Conservation (phyloP, 306 rosid species). For the Ammopiptanthus mongolicus region DNA sequence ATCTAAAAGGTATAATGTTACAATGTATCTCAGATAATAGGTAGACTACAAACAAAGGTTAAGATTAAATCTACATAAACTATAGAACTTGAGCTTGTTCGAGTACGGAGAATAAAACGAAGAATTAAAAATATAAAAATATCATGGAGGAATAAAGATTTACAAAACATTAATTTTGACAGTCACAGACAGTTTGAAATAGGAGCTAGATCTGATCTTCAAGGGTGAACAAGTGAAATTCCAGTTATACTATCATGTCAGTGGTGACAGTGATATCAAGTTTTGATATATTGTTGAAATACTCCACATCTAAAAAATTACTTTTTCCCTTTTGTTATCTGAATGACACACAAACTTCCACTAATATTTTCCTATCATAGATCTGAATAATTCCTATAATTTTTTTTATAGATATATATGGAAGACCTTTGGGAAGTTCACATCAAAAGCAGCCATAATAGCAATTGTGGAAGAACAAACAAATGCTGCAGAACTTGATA, state of each 20-base stretch:
- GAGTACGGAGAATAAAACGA: not conserved
- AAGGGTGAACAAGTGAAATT: not conserved
- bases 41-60: not conserved
- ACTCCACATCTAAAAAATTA: not conserved
- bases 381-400: not conserved
- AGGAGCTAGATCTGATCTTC: not conserved
- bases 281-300: not conserved
- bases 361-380: not conserved
- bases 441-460: conserved; percentile 83
- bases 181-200: not conserved
- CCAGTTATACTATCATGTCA: not conserved
- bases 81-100: not conserved
- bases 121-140: not conserved
- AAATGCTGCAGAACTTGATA: conserved; percentile 96
- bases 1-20: not conserved
- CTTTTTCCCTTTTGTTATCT: not conserved
- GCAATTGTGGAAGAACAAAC: conserved; percentile 97
- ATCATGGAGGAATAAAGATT: not conserved
- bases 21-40: not conserved
- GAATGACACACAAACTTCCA: not conserved
- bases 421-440: conserved; percentile 77
- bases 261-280: not conserved
- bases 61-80: not conserved
- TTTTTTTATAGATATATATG: not conserved
- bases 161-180: not conserved